Percentiles rank a stretch among this genome's conserved stretches.
Conservation (phyloP, 805 yeast genomes). For the Kuraishia capsulata region DNA sequence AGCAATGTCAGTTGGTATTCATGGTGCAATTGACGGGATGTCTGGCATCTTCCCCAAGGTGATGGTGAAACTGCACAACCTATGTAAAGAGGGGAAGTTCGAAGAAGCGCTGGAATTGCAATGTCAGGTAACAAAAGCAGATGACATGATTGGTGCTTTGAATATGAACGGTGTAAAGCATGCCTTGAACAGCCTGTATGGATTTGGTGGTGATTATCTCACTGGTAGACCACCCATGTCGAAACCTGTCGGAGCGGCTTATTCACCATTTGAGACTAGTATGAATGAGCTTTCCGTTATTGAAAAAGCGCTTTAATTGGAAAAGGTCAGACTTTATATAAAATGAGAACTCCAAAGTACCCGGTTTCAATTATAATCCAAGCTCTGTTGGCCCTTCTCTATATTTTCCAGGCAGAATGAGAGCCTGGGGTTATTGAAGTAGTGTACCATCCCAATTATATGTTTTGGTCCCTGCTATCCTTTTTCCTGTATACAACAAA, state of each 20-base stretch:
- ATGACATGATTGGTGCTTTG: conserved; percentile 29
- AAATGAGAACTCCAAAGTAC: no score
- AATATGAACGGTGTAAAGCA: conserved; percentile 22
- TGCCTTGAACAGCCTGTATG: conserved; percentile 15
- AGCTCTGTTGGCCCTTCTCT: no score
- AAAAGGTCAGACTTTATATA: background rate
- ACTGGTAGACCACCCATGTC: conserved; percentile 38
- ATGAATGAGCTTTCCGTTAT: conserved; percentile 5
- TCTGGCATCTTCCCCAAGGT: conserved; percentile 43
- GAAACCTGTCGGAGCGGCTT: conserved; percentile 20
- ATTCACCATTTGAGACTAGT: conserved; percentile 13
- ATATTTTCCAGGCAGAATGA: no score
- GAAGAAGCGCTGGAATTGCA: conserved; percentile 33
- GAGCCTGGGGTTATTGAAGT: no score
- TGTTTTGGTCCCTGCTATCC: no score
- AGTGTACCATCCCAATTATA: no score
- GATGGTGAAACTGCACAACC: conserved; percentile 28
- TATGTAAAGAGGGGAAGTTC: conserved; percentile 27
- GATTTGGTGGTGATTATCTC: conserved; percentile 15
- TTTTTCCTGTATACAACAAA: no score
- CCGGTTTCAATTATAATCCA: no score
- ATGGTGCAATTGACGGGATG: conserved; percentile 44
- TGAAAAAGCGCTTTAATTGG: conserved; percentile 6
- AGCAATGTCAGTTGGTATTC: conserved; percentile 32
- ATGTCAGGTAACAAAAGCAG: conserved; percentile 31